Evolutionary conservation across 2,329 filamentous ascomycete genomes (phyloP).

Genomic region (Colletotrichum lindemuthianum): DNA sequence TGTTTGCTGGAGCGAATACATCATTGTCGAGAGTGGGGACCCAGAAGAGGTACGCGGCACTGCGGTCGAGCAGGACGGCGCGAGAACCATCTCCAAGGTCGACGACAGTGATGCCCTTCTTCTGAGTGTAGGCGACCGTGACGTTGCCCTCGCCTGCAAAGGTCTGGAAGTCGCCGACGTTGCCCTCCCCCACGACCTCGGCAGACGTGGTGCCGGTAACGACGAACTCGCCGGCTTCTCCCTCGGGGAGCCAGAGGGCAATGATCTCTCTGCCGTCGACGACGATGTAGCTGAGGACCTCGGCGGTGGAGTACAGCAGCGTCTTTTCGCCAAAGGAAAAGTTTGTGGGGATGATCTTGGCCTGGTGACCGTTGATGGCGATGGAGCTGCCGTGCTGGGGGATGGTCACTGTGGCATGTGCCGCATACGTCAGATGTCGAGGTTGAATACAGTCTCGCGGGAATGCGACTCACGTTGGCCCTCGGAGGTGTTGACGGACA

Average conservation of each 20-base stretch:
- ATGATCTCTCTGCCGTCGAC: conserved; percentile 59
- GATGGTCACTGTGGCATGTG: conserved; percentile 52
- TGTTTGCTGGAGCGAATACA: conserved; percentile 54
- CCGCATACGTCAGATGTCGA: not conserved
- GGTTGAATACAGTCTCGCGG: too few relatives aligned
- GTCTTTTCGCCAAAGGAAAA: conserved; percentile 63
- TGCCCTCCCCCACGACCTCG: conserved; percentile 47
- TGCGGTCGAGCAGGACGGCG: conserved; percentile 63
- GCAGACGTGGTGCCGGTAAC: conserved; percentile 49
- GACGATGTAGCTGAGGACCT: conserved; percentile 61
- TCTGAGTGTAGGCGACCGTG: conserved; percentile 59
- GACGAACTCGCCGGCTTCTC: conserved; percentile 64
- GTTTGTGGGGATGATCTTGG: conserved; percentile 70
- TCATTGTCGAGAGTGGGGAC: conserved; percentile 60
- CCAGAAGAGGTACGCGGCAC: conserved; percentile 66
- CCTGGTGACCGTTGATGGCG: conserved; percentile 67
- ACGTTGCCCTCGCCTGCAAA: conserved; percentile 51
- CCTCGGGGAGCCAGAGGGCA: conserved; percentile 63
- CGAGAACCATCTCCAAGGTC: conserved; percentile 57
- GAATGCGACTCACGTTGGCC: conserved; percentile 48
- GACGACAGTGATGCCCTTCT: conserved; percentile 57
- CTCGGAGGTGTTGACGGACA: conserved; percentile 65
- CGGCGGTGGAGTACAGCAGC: conserved; percentile 65
- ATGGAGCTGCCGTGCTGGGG: conserved; percentile 60
- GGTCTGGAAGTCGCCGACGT: conserved; percentile 53